Conservation (phyloP, 805 yeast genomes). For the Ogataea salicorniae region DNA sequence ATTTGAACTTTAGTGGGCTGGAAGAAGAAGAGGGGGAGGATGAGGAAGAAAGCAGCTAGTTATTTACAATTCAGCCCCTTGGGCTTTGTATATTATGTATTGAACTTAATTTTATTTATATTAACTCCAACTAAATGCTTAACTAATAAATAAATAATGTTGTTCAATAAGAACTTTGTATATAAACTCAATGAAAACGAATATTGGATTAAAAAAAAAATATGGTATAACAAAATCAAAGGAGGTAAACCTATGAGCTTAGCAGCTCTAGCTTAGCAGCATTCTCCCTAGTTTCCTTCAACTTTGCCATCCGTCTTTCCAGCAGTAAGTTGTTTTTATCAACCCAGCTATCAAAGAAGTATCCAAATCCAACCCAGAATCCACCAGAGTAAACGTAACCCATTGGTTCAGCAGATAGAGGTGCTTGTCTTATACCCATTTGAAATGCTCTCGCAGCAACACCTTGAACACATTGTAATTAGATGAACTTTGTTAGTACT, state of each 20-base stretch:
- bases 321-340: slow-evolving; percentile 35
- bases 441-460: slow-evolving; percentile 40
- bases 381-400: slow-evolving; percentile 42
- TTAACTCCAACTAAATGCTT: no score
- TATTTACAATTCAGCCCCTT: no score
- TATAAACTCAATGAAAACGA: no score
- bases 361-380: slow-evolving; percentile 39
- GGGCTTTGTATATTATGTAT: no score
- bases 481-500: slow-evolving; percentile 3
- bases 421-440: slow-evolving; percentile 38
- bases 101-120: no score
- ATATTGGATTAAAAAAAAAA: background rate
- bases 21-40: slow-evolving; percentile 3
- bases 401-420: slow-evolving; percentile 32
- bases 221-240: background rate
- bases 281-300: slow-evolving; percentile 34
- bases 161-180: background rate
- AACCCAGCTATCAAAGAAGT: slow-evolving; percentile 33
- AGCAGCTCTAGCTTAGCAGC: slow-evolving; percentile 11
- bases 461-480: slow-evolving; percentile 18
- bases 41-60: background rate
- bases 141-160: background rate
- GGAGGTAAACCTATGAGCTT: slow-evolving; percentile 1
- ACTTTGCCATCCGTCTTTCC: slow-evolving; percentile 32
- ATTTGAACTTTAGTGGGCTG: slow-evolving; percentile 9